A percentile compares a stretch with the other conserved stretches of the same genome.
Conservation (phyloP, 345 rosid species). For the Eucalyptus urophylla region DNA sequence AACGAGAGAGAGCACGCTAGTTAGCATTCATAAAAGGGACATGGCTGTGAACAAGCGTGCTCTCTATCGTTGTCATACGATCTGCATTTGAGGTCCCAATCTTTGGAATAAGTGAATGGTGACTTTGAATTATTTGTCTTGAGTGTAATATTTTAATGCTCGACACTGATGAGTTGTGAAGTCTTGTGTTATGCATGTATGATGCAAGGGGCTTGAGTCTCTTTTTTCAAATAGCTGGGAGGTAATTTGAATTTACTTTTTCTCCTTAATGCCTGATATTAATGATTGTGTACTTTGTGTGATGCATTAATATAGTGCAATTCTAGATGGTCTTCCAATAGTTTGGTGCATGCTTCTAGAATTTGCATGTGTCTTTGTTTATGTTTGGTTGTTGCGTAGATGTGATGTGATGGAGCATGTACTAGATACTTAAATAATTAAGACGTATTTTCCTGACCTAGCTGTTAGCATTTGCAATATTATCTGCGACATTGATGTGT, state of each 20-base stretch:
- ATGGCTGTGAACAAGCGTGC: conserved; percentile 28
- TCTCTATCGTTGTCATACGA: conserved; percentile 19
- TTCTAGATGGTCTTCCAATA: background rate
- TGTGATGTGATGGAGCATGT: background rate
- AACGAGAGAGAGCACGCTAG: conserved; percentile 54
- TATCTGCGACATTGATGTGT: background rate
- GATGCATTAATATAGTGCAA: background rate
- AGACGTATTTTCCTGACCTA: background rate
- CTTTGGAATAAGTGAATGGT: background rate
- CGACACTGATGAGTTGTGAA: background rate
- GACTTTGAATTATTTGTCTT: background rate
- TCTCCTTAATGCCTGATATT: background rate
- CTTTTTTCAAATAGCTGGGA: background rate
- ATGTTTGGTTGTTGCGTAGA: background rate
- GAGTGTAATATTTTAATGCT: background rate
- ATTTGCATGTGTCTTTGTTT: background rate
- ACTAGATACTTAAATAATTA: background rate
- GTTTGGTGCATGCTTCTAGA: background rate
- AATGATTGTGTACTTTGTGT: background rate
- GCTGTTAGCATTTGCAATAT: background rate
- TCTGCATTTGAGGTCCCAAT: background rate
- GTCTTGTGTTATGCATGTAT: background rate
- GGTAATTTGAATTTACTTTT: background rate
- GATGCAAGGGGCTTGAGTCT: background rate
- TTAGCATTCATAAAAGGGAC: conserved; percentile 5